Conservation (phyloP, 2,329 filamentous ascomycete species). For the Ophiocordyceps camponoti-saundersi region DNA sequence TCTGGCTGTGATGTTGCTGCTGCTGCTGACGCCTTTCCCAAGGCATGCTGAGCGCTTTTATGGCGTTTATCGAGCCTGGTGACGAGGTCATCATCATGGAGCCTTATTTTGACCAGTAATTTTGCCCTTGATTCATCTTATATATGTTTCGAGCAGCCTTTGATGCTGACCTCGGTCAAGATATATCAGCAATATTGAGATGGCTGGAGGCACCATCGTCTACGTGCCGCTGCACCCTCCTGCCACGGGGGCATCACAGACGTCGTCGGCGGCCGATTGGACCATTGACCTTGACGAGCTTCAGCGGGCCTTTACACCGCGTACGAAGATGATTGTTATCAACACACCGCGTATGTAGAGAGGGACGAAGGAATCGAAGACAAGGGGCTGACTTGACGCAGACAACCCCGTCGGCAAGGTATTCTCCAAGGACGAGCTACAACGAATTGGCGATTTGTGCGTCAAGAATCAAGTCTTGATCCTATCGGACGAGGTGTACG, state of each 20-base stretch:
- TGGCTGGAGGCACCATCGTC: constrained; percentile 87
- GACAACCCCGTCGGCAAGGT: constrained; percentile 98
- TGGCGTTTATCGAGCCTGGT: constrained; percentile 87
- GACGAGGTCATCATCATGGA: constrained; percentile 98
- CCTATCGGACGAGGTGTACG: constrained; percentile 84
- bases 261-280: constrained; percentile 79
- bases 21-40: not conserved
- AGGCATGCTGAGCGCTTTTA: constrained; percentile 88
- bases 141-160: too few relatives aligned
- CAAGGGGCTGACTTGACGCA: constrained; percentile 3
- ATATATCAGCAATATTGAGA: constrained; percentile 92
- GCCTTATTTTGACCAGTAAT: constrained; percentile 89
- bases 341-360: constrained; percentile 45
- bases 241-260: constrained; percentile 57
- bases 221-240: constrained; percentile 94
- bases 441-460: constrained; percentile 72
- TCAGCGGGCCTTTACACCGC: constrained; percentile 62
- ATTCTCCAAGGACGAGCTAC: constrained; percentile 67
- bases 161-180: constrained; percentile 4
- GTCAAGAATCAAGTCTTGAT: constrained; percentile 91
- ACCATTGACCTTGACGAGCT: constrained; percentile 69
- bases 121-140: not conserved
- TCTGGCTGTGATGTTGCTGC: too few relatives aligned
- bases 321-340: constrained; percentile 91
- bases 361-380: not conserved